Evolutionary conservation across 257 asterid genomes (phyloP).

Genomic region (Striga asiatica): DNA sequence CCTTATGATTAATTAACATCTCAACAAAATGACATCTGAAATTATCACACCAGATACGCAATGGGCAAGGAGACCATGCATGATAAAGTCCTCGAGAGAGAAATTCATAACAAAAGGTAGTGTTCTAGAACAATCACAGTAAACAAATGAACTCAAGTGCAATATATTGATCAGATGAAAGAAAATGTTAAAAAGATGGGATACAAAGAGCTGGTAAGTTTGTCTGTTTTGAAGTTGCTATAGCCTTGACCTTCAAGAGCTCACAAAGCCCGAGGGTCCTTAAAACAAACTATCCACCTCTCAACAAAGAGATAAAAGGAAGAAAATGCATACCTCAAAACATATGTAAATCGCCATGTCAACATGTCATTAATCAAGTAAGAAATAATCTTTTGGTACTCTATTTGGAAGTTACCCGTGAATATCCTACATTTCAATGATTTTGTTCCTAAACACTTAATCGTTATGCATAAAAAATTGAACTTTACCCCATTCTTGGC

Average conservation of each 20-base stretch:
- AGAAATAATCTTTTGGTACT: no score
- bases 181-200: not conserved
- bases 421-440: not conserved
- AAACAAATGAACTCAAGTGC: not conserved
- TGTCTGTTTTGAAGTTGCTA: not conserved
- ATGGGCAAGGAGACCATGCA: not conserved
- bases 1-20: constrained; percentile 7
- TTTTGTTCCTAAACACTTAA: not conserved
- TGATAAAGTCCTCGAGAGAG: not conserved
- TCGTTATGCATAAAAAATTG: constrained; percentile 1
- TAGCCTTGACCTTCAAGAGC: not conserved
- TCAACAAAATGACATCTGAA: not conserved
- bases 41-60: not conserved
- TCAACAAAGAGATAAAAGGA: no score
- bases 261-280: no score
- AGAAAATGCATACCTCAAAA: no score
- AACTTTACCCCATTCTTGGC: constrained; percentile 61
- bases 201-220: not conserved
- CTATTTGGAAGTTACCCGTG: no score
- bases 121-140: not conserved
- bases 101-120: not conserved
- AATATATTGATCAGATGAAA: not conserved
- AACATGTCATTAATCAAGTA: not conserved
- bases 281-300: no score
- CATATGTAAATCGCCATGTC: no score